phyloP scores from a whole-genome alignment of 495 filamentous ascomycete species.

The Lasiosphaeris hirsuta region DNA sequence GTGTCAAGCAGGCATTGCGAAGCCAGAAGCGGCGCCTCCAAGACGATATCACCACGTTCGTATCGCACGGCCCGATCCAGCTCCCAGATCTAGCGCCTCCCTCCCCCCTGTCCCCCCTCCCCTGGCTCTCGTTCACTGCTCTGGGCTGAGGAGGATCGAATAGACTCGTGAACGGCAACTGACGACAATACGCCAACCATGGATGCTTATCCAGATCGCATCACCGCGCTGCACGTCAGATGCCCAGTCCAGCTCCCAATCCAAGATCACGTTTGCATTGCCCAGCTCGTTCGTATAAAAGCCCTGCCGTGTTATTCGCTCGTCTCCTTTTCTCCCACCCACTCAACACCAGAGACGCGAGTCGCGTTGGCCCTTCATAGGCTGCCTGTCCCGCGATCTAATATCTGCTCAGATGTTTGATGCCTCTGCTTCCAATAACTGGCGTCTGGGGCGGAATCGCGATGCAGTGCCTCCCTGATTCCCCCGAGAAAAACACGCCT shows the following conservation, averaged over 20 bases:
- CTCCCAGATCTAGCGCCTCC: constrained; percentile 1
- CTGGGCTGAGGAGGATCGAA: background rate
- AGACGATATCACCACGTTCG: background rate
- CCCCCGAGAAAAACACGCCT: background rate
- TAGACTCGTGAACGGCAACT: background rate
- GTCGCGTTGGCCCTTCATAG: background rate
- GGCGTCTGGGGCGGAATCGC: background rate
- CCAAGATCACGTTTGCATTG: constrained; percentile 5
- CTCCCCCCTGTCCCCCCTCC: background rate
- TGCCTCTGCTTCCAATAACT: background rate
- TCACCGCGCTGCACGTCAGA: constrained; percentile 12
- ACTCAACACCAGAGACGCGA: background rate
- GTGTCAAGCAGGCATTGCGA: background rate
- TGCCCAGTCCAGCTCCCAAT: constrained; percentile 7
- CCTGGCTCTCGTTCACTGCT: background rate
- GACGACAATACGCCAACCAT: constrained; percentile 8
- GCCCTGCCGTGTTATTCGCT: background rate
- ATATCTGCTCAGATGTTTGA: background rate
- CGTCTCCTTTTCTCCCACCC: too few relatives aligned
- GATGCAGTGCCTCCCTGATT: background rate
- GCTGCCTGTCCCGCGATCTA: background rate
- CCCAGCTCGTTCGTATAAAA: background rate
- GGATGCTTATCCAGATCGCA: constrained; percentile 1
- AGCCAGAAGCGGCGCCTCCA: background rate
- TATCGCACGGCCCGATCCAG: background rate